Base-by-base conservation (phyloP, 2,329 filamentous ascomycete genomes). In the Arachnopeziza araneosa region DNA sequence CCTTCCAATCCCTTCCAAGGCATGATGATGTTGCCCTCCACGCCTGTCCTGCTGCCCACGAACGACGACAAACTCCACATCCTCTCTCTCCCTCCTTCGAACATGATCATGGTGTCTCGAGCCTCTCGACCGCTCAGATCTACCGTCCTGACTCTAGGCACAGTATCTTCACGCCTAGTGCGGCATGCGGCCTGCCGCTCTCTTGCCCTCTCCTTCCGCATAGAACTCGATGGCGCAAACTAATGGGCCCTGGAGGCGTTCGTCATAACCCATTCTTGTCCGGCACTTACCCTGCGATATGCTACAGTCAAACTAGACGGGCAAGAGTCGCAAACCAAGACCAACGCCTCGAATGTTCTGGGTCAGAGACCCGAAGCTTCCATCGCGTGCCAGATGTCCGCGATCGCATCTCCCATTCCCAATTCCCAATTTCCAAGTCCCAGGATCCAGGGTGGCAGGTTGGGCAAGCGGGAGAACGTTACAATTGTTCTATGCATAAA, bases 401-500 rank as follows among this genome's bases (percentile, higher is more conserved):
- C 36, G 4, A 19, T 44, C 6, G 36, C 6, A 44, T 44, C 5
- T 30, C 36, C 36, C 36, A 44, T 14, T 7, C 30, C 32, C 22
- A 24, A 51, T 51, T 50, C 48, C 49, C 50, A 50, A 23, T 30
- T 30, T 30, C 26, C 26, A 30, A 30, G 26, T 30, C 26, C 26
- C 26, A 30, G 30, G 49, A 60, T 50, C 61, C 36, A 44, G 36
- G 36, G 12, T 44, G 6, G 36, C 12, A 44, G 17, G 50, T 56
- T 56, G 51, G 48, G n/a, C 32, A 22, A 50, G 57, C 54, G 61
- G 59, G 56, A 60, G 63, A 63, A 62, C 59, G 44, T 54, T 24
- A 48, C 57, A 51, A 60, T 57, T 62, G 58, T 65, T 65, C 61
- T 54, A 59, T 65, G 63, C 63, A 64, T 62, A 22, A 60, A 56